These are phyloP conservation scores for Aspergillus tubingensis DNA, from an alignment of 2,329 filamentous ascomycete genomes.

Conservation along the genomic window DNA sequence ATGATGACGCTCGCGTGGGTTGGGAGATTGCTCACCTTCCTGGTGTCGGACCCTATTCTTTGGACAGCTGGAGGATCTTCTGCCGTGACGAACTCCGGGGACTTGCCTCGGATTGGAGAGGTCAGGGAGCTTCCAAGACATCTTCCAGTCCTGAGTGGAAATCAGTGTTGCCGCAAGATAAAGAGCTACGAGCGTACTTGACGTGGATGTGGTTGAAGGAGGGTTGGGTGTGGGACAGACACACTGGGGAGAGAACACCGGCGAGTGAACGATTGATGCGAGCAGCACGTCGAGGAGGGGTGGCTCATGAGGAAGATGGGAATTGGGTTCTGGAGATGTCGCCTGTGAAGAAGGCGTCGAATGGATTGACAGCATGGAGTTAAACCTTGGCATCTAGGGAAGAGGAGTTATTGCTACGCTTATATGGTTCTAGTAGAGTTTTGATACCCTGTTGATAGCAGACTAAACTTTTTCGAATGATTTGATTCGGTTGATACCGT, in stretches of 20 bases:
- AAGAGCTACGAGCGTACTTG: constrained; percentile 83
- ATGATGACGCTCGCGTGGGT: constrained; percentile 54
- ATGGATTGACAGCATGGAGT: constrained; percentile 24
- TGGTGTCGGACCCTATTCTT: constrained; percentile 72
- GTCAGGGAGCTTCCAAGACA: constrained; percentile 46
- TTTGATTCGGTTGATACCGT: neutral
- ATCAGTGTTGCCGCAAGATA: constrained; percentile 77
- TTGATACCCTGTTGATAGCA: neutral
- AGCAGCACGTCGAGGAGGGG: constrained; percentile 42
- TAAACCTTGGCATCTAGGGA: neutral
- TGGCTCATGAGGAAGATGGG: constrained; percentile 45
- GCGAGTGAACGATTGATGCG: constrained; percentile 43
- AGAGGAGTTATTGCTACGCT: neutral
- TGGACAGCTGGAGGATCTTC: constrained; percentile 93
- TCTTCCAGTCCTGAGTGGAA: constrained; percentile 87
- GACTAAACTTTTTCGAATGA: neutral
- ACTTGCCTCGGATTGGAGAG: constrained; percentile 66
- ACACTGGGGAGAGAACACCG: constrained; percentile 58
- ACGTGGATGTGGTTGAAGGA: constrained; percentile 91
- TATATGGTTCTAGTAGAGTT: neutral
- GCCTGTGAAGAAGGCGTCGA: constrained; percentile 32
- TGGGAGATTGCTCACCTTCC: constrained; percentile 90
- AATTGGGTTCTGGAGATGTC: constrained; percentile 42
- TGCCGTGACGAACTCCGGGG: constrained; percentile 77
- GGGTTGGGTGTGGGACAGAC: constrained; percentile 77